Evolutionary conservation across 495 filamentous ascomycete species (phyloP), one percentile per base, ranked within the genome.

Genomic region (Sabuloglossum arenarium): DNA sequence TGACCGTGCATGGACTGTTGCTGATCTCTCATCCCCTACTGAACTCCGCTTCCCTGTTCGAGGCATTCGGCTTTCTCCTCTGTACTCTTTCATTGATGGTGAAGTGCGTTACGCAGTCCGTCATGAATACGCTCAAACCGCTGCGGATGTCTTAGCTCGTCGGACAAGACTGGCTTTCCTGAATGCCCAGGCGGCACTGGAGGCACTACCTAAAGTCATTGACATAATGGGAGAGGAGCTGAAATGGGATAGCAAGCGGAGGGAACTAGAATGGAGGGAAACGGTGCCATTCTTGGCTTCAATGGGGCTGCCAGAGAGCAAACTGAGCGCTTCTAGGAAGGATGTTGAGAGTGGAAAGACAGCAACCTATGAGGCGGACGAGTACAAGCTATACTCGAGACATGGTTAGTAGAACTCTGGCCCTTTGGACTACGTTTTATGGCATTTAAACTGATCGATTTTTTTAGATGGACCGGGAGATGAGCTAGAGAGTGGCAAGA

Each of bases 71-170:
- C 79, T 98, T 49, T 81, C 84, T 2, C 59, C 74, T 19, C 73
- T 95, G 39, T 97, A 97, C 67, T 91, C 91, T 25, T 98, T 93
- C 66, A 75, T 98, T n/a, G 91, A 97, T 64, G 91, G 91, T 51
- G 91, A 98, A 69, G 77, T 98, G 27, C 78, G 89, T 31, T 98
- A 96, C 62, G 88, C 87, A 21, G 76, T 94, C 30, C 71, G 82
- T 24, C 81, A 95, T 66, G 91, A 98, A 69, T 94, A 94, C 60
- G 91, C 91, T 11, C 87, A 96, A 68, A 96, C 88, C 21, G 86
- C 88, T 1, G 82, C 88, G 11, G 91, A 98, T 66, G 84, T 97
- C 23, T 71, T 98, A 23, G 91, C 90, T 8, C 76, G 91, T 34
- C 74, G 91, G 54, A 98, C 85, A 50, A 75, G 91, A 39, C 68